phyloP scores from a whole-genome alignment of 2,329 filamentous ascomycete genomes.

The Fusarium circinatum region DNA sequence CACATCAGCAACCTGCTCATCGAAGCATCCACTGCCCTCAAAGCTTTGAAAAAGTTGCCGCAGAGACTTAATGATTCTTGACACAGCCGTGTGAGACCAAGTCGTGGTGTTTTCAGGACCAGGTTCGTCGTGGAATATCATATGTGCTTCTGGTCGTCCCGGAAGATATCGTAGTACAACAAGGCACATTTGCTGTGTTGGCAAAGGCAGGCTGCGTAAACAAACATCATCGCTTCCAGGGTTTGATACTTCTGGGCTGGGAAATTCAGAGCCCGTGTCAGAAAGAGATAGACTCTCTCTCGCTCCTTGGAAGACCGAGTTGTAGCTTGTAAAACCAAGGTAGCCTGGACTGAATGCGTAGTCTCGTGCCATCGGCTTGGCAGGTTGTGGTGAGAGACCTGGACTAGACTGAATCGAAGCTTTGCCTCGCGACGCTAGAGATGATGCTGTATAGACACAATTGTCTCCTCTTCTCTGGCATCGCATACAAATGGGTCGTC shows the following conservation, averaged over 20 bases:
- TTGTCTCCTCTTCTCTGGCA: constrained; percentile 47
- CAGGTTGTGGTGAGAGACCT: constrained; percentile 6
- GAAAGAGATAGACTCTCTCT: constrained; percentile 51
- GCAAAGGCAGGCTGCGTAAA: constrained; percentile 34
- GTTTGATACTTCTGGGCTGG: not conserved
- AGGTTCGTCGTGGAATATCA: constrained; percentile 21
- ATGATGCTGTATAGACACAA: constrained; percentile 50
- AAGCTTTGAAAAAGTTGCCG: constrained; percentile 47
- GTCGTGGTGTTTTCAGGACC: constrained; percentile 31
- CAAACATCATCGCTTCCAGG: constrained; percentile 4
- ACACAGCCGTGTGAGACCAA: constrained; percentile 49
- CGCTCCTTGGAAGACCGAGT: constrained; percentile 54
- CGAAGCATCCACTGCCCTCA: constrained; percentile 38
- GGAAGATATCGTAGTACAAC: constrained; percentile 21
- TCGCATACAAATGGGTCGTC: constrained; percentile 29
- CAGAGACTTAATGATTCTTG: constrained; percentile 48
- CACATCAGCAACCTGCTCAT: constrained; percentile 50
- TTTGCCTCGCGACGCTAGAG: constrained; percentile 5
- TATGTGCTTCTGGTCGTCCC: constrained; percentile 15
- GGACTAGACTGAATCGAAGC: not conserved
- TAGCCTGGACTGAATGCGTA: constrained; percentile 49
- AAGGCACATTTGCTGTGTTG: constrained; percentile 31
- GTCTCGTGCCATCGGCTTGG: constrained; percentile 11
- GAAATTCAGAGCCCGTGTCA: constrained; percentile 15
- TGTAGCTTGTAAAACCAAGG: constrained; percentile 58